Evolutionary conservation across 2,329 filamentous ascomycete genomes (phyloP), one percentile per base, ranked within the genome.

Genomic region (Gnomoniopsis sp.): DNA sequence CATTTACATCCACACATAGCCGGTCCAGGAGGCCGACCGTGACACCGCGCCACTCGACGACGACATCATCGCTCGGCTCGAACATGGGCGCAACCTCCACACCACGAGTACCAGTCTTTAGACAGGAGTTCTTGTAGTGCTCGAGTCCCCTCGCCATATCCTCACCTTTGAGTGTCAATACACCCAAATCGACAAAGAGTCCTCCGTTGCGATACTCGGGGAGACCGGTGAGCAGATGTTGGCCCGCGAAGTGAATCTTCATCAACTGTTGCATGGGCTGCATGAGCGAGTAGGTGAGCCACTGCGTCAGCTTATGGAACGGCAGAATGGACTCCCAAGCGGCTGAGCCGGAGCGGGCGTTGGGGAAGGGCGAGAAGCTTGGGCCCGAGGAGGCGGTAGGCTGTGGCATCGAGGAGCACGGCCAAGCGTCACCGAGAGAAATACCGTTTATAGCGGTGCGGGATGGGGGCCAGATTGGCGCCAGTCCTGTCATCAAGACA

Each of bases 341-440:
- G 64, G 86, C 79, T 7, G 72, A 58, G 53, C 72, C 66, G 30
- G 68, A 59, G 15, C 66, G 65, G 53, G 62, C 67, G 23, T 72
- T 71, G 36, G 65, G 87, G 80, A 72, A 79, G 3, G 76, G 75
- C 7, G 76, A 78, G 61, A 79, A 75, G 4, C 72, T 74, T 11
- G 88, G 86, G 21, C 79, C 83, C n/a, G 66, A 64, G 3, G 66
- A 67, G 2, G 87, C 83, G 10, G 70, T 65, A 0, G 72, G 71
- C 49, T 80, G 78, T 1, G 92, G 91, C 85, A 98, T 91, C 34
- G 87, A 85, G 12, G 84, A 86, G 74, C 93, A 96, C 0, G 88
- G 90, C 95, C 95, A 99, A 23, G 95, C 93, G 70, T 99, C 95
- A 57, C 95, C 95, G 17, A 99, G 85, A 0, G 92, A 86, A 30